These are phyloP conservation scores for Stereum hirsutum DNA, from an alignment of 1,284 basidiomycete genomes.

Conservation along the genomic window DNA sequence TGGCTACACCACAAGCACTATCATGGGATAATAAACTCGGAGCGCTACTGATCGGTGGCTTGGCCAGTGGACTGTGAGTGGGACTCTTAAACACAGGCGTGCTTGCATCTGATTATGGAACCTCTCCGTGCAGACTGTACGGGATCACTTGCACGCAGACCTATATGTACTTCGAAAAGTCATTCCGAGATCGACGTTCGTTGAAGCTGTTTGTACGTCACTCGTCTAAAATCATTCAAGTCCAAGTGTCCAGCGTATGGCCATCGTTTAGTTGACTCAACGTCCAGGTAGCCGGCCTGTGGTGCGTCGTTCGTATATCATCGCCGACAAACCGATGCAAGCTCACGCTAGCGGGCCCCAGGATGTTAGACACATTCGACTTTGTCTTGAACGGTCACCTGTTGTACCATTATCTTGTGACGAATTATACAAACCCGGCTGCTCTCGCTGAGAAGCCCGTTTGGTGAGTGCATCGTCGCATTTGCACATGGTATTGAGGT, in stretches of 20 bases:
- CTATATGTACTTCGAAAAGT: conserved; percentile 37
- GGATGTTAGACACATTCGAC: conserved; percentile 43
- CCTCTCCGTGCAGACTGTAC: conserved; percentile 33
- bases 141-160: conserved; percentile 48
- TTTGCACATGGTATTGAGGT: neutral
- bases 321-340: conserved; percentile 2
- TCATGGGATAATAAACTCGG: conserved; percentile 10
- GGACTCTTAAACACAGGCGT: neutral
- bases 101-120: neutral
- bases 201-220: conserved; percentile 32
- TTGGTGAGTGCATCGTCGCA: conserved; percentile 29
- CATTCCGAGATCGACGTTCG: conserved; percentile 25
- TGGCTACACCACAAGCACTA: too few relatives aligned
- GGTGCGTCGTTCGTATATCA: conserved; percentile 19
- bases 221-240: neutral
- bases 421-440: conserved; percentile 34
- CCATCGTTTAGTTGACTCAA: neutral
- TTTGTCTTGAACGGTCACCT: conserved; percentile 37
- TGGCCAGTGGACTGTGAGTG: conserved; percentile 17
- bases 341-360: conserved; percentile 12
- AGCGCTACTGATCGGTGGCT: conserved; percentile 16
- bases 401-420: conserved; percentile 43
- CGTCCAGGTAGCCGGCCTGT: conserved; percentile 30
- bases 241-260: neutral
- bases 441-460: conserved; percentile 28